phyloP scores from a whole-genome alignment of 2,329 filamentous ascomycete species.

The Aureobasidium sp. region DNA sequence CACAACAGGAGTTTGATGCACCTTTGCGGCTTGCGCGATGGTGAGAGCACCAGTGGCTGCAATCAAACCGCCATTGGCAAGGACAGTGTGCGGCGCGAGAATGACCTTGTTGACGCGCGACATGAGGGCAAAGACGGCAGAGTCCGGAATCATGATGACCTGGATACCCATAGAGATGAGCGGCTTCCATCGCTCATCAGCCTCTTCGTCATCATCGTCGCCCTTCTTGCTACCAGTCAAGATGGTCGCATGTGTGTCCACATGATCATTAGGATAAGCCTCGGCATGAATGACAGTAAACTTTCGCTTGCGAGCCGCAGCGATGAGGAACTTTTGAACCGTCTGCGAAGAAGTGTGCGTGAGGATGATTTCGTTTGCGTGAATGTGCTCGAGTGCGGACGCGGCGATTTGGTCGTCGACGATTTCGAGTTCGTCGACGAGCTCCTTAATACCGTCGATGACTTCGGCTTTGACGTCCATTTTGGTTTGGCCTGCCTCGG shows the following conservation, averaged over 20 bases:
- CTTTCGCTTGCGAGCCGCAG: slow-evolving; percentile 78
- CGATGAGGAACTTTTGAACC: slow-evolving; percentile 80
- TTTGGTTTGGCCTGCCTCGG: slow-evolving; percentile 28
- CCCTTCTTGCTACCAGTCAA: slow-evolving; percentile 44
- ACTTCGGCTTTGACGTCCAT: slow-evolving; percentile 80
- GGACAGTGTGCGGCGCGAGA: slow-evolving; percentile 75
- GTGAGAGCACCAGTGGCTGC: slow-evolving; percentile 75
- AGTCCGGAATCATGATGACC: slow-evolving; percentile 77
- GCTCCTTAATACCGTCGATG: slow-evolving; percentile 87
- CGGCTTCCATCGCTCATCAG: slow-evolving; percentile 60
- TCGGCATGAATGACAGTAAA: slow-evolving; percentile 86
- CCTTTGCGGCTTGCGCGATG: slow-evolving; percentile 76
- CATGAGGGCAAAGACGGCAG: slow-evolving; percentile 87
- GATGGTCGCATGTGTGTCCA: slow-evolving; percentile 53
- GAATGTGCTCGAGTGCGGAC: slow-evolving; percentile 83
- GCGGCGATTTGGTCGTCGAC: slow-evolving; percentile 89
- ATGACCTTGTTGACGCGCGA: slow-evolving; percentile 93
- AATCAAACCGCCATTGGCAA: slow-evolving; percentile 79
- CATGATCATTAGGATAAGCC: slow-evolving; percentile 60
- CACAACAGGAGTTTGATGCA: slow-evolving; percentile 75
- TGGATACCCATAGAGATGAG: slow-evolving; percentile 69
- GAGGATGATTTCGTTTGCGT: slow-evolving; percentile 85
- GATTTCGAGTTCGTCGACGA: slow-evolving; percentile 88
- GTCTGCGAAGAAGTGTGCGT: slow-evolving; percentile 80
- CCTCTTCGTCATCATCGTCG: slow-evolving; percentile 41